These are phyloP conservation scores for Ceratocystis papillata DNA, from an alignment of 2,329 filamentous ascomycete genomes.

Conservation along the genomic window DNA sequence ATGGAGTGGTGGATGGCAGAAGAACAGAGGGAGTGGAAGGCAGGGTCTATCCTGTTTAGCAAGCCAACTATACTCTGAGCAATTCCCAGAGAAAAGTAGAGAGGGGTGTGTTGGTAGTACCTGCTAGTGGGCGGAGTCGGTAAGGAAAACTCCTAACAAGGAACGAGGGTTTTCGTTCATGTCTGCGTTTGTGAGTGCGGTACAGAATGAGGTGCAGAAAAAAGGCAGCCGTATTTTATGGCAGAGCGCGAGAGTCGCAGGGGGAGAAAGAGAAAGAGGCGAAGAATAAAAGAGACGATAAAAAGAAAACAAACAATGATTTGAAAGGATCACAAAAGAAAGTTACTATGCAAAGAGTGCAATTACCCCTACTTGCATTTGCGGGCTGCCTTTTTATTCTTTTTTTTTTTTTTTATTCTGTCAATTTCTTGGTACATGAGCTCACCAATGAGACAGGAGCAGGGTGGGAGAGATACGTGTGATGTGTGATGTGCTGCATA, in stretches of 20 bases:
- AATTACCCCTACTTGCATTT: background rate
- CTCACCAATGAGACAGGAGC: background rate
- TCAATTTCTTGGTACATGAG: background rate
- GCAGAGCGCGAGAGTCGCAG: background rate
- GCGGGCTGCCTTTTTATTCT: background rate
- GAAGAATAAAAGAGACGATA: background rate
- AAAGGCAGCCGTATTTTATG: background rate
- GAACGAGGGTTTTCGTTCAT: background rate
- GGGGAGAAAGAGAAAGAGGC: background rate
- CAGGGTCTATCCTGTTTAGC: conserved; percentile 1
- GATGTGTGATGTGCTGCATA: background rate
- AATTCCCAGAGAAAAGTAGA: background rate
- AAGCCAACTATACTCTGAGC: background rate
- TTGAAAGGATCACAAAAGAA: background rate
- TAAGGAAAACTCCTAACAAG: background rate
- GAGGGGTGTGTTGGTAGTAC: background rate
- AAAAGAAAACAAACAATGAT: background rate
- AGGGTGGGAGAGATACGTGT: background rate
- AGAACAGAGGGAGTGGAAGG: background rate
- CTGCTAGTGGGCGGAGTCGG: background rate
- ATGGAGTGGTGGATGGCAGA: background rate
- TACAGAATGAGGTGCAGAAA: background rate
- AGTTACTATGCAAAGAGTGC: background rate
- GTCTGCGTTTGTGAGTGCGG: background rate
- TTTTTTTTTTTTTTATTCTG: background rate